Base-by-base conservation (phyloP, 169 alveolate genomes). In the Eimeria necatrix region DNA sequence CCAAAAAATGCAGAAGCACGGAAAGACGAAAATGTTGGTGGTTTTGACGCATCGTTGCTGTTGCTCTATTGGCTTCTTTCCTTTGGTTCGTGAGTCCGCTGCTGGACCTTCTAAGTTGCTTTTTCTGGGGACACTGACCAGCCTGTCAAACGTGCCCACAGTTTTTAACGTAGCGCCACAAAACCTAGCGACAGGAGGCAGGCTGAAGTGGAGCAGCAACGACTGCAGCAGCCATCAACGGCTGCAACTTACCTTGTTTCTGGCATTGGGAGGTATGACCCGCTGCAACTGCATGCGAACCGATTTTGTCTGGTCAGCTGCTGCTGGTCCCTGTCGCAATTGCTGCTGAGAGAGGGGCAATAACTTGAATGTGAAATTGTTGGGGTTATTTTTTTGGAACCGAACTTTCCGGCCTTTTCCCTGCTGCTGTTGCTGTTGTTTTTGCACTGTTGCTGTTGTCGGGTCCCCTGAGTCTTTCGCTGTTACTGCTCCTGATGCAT, bases 251-350 rank as follows among this genome's bases (percentile, higher is more conserved):
- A 64, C 94, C 86, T 88, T 88, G 14, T 24, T 64, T n/a, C 52
- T 53, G 16, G 94, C 94, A 53, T 88, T 88, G 18, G 86, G 94
- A 0, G 94, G 94, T 22, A 88, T 70, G 52, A 88, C 94, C 4
- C 94, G 94, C 73, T 88, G 94, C 86, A 88, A 73, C 51, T 76
- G 85, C 86, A 64, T 61, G 26, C 46, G 26, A 18, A 16, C 10
- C 3, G 41, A 8, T n/a, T 22, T 12, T 2, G 20, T 60, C 22
- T 32, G 41, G 4, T 6, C 5, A 4, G 4, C 6, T 20, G 78
- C 78, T 56, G 22, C 78, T 3, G 78, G 80, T 2, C 59, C 92
- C 8, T 46, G 74, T 10, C 68, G 68, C 20, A 56, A 18, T 18
- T 56, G 68, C 53, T 71, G 83, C 71, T 46, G 56, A 12, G 94